phyloP scores from a whole-genome alignment of 2,329 filamentous ascomycete species.

The Aspergillus bombycis region DNA sequence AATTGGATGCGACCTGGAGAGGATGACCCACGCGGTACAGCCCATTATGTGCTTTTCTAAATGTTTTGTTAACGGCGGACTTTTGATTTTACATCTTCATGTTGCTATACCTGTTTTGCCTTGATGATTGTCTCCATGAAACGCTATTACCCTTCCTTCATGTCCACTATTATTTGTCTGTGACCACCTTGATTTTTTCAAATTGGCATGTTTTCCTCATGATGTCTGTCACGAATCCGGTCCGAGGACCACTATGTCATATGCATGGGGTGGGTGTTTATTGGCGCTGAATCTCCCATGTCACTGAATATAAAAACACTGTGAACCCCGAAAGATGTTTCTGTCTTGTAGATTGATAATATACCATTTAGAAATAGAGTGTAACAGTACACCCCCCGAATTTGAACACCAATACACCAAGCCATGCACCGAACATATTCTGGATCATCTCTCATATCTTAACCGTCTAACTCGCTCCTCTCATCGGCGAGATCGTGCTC shows the following conservation, averaged over 20 bases:
- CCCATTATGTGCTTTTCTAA: slow-evolving; percentile 17
- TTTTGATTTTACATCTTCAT: slow-evolving; percentile 27
- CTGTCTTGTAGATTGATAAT: not conserved
- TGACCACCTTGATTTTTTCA: not conserved
- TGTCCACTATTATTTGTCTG: slow-evolving; percentile 6
- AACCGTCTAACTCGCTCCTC: slow-evolving; percentile 4
- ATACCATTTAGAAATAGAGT: not conserved
- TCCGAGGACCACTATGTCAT: slow-evolving; percentile 33
- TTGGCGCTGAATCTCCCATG: slow-evolving; percentile 34
- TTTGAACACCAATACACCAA: slow-evolving; percentile 1
- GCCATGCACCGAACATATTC: not conserved
- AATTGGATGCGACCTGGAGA: slow-evolving; percentile 11
- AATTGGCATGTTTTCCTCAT: slow-evolving; percentile 15
- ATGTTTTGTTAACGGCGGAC: slow-evolving; percentile 24
- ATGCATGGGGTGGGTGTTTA: slow-evolving; percentile 46
- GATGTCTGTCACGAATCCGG: slow-evolving; percentile 37
- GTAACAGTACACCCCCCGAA: not conserved
- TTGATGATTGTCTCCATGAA: slow-evolving; percentile 18
- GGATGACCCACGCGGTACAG: slow-evolving; percentile 2
- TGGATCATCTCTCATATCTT: slow-evolving; percentile 15
- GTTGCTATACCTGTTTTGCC: slow-evolving; percentile 22
- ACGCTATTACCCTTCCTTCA: slow-evolving; percentile 14
- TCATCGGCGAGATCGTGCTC: slow-evolving; percentile 23
- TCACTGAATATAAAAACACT: slow-evolving; percentile 20
- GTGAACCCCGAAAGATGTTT: not conserved